Percentiles rank a stretch among this genome's conserved stretches.
phyloP scores from a whole-genome alignment of 306 rosid genomes.

The Sindora glabra region DNA sequence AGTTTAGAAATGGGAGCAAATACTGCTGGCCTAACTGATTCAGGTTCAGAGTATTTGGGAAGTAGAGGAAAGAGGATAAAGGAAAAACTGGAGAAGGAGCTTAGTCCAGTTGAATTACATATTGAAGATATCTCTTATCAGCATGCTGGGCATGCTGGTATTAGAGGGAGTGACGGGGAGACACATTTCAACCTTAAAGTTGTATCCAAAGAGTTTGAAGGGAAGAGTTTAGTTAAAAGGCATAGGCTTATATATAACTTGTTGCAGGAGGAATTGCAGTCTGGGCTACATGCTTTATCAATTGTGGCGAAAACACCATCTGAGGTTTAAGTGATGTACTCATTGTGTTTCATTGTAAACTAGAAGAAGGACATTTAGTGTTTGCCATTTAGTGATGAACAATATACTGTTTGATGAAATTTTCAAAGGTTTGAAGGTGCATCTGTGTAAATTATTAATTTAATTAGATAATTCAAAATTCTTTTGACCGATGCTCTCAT shows the following conservation, averaged over 20 bases:
- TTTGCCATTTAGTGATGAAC: too few relatives aligned
- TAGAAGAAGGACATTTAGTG: too few relatives aligned
- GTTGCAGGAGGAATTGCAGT: constrained; percentile 70
- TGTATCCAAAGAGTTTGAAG: constrained; percentile 64
- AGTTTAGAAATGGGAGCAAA: neutral
- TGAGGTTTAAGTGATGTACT: too few relatives aligned
- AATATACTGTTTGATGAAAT: too few relatives aligned
- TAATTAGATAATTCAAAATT: too few relatives aligned
- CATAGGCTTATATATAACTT: constrained; percentile 66
- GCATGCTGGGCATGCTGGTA: constrained; percentile 80
- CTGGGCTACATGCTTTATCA: constrained; percentile 76
- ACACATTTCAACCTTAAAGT: constrained; percentile 79
- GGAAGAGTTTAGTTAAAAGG: constrained; percentile 84
- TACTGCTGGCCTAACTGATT: neutral
- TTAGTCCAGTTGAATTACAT: constrained; percentile 49
- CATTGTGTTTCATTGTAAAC: too few relatives aligned
- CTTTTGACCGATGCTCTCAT: too few relatives aligned
- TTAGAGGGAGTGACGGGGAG: constrained; percentile 65
- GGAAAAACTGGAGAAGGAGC: constrained; percentile 57
- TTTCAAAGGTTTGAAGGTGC: too few relatives aligned
- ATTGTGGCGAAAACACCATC: constrained; percentile 74
- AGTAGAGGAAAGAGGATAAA: constrained; percentile 75
- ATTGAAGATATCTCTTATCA: constrained; percentile 79
- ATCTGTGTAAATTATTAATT: too few relatives aligned
- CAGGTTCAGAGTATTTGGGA: constrained; percentile 26